Evolutionary conservation across 306 rosid species (phyloP).

Genomic region (Rubus parviflorus): DNA sequence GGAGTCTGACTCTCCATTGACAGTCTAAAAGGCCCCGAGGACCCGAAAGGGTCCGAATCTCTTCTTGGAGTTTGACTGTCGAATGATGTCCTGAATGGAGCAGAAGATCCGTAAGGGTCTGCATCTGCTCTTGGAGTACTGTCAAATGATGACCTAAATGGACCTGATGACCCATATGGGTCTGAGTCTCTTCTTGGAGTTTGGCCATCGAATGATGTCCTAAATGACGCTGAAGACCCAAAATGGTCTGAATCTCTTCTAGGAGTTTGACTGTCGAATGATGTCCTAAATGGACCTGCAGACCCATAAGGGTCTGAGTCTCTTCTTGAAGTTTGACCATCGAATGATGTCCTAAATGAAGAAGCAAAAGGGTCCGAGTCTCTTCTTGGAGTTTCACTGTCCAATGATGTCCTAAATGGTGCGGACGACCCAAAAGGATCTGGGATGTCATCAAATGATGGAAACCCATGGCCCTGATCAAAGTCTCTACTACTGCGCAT

Average conservation of each 20-base stretch:
- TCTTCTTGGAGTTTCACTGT: conserved; percentile 68
- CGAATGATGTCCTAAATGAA: conserved; percentile 62
- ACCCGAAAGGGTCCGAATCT: conserved; percentile 74
- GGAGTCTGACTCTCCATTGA: conserved; percentile 76
- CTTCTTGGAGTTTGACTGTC: conserved; percentile 21
- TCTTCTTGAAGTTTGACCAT: conserved; percentile 65
- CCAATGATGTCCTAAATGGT: conserved; percentile 71
- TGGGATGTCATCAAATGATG: conserved; percentile 78
- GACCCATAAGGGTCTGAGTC: conserved; percentile 80
- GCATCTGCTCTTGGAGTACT: conserved; percentile 66
- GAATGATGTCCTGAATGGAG: conserved; percentile 10
- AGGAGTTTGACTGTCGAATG: conserved; percentile 19
- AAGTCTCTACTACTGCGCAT: conserved; percentile 64
- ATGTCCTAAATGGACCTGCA: conserved; percentile 30
- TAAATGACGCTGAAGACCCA: conserved; percentile 70
- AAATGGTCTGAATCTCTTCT: conserved; percentile 58
- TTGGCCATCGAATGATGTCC: conserved; percentile 65
- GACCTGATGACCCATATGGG: conserved; percentile 76
- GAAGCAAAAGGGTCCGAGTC: conserved; percentile 79
- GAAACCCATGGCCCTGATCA: conserved; percentile 66
- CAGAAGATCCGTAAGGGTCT: conserved; percentile 71
- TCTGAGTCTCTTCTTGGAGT: conserved; percentile 69
- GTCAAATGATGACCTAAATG: conserved; percentile 64
- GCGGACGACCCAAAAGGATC: conserved; percentile 84
- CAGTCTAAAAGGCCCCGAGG: conserved; percentile 64